A percentile compares a stretch with the other conserved stretches of the same genome.
phyloP scores from a whole-genome alignment of 768 basidiomycete species.

The Pulveroboletus sp. region DNA sequence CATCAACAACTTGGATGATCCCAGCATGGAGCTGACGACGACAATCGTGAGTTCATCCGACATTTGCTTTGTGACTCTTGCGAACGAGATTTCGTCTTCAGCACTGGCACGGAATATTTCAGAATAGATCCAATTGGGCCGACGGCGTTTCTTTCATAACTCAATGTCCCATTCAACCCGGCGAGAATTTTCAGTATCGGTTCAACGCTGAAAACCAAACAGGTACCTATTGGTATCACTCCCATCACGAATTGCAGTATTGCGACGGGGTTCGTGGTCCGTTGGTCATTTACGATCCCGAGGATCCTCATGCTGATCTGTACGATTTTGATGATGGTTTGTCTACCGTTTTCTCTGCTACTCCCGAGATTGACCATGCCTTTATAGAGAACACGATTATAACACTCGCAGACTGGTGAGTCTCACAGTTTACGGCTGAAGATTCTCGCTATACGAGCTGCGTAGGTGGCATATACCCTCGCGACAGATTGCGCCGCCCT shows the following conservation, averaged over 20 bases:
- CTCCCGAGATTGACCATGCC: conserved; percentile 1
- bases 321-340: conserved; percentile 47
- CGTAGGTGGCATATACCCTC: conserved; percentile 28
- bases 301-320: conserved; percentile 37
- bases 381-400: conserved; percentile 38
- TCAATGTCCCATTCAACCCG: conserved; percentile 42
- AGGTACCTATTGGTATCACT: conserved; percentile 50
- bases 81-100: conserved; percentile 3
- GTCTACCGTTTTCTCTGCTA: background rate
- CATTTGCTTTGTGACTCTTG: background rate
- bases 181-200: conserved; percentile 37
- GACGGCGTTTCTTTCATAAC: conserved; percentile 41
- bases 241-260: conserved; percentile 36
- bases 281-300: conserved; percentile 42
- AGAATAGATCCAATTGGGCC: conserved; percentile 31
- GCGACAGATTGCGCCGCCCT: conserved; percentile 16
- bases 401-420: conserved; percentile 43
- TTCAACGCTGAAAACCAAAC: conserved; percentile 37
- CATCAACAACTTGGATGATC: conserved; percentile 29
- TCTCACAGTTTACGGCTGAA: background rate
- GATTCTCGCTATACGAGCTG: background rate
- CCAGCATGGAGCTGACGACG: conserved; percentile 32
- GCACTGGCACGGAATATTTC: conserved; percentile 35
- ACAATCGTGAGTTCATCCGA: conserved; percentile 31
- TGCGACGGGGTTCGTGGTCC: conserved; percentile 42